These are phyloP conservation scores for Tetracladium marchalianum DNA, from an alignment of 495 filamentous ascomycete species.

Conservation along the genomic window DNA sequence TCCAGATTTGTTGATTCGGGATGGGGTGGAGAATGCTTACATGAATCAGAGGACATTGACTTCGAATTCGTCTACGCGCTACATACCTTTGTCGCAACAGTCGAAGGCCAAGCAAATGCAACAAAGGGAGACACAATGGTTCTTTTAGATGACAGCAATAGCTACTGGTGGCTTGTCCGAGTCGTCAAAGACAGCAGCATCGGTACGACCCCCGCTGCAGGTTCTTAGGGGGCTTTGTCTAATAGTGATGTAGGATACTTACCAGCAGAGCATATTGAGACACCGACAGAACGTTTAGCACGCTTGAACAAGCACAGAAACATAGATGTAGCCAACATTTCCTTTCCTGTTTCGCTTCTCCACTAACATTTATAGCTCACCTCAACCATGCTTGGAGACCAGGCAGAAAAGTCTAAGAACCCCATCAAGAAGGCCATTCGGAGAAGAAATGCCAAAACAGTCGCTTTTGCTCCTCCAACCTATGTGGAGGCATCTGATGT, in stretches of 20 bases:
- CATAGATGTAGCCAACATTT: slow-evolving; percentile 60
- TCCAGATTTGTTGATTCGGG: slow-evolving; percentile 53
- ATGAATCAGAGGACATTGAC: slow-evolving; percentile 89
- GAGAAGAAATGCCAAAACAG: slow-evolving; percentile 77
- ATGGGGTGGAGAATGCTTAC: slow-evolving; percentile 73
- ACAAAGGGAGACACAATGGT: slow-evolving; percentile 99
- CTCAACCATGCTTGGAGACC: slow-evolving; percentile 88
- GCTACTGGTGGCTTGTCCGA: slow-evolving; percentile 98
- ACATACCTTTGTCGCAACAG: slow-evolving; percentile 94
- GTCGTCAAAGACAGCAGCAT: slow-evolving; percentile 97
- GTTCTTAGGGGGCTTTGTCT: slow-evolving; percentile 1
- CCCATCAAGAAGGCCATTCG: slow-evolving; percentile 84
- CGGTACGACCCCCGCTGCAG: slow-evolving; percentile 44
- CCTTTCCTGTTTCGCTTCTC: background rate
- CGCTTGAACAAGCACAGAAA: slow-evolving; percentile 96
- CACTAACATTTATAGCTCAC: slow-evolving; percentile 51
- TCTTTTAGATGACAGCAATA: slow-evolving; percentile 98
- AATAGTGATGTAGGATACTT: slow-evolving; percentile 60
- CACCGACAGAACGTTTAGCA: slow-evolving; percentile 87
- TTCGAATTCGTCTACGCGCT: slow-evolving; percentile 99
- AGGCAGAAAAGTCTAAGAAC: slow-evolving; percentile 79
- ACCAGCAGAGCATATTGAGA: slow-evolving; percentile 97
- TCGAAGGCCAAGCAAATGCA: slow-evolving; percentile 96
- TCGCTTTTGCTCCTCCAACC: slow-evolving; percentile 72
- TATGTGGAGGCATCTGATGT: slow-evolving; percentile 87